These are phyloP conservation scores for Candida sp. DNA, from an alignment of 1,139 yeast genomes.

Conservation along the genomic window DNA sequence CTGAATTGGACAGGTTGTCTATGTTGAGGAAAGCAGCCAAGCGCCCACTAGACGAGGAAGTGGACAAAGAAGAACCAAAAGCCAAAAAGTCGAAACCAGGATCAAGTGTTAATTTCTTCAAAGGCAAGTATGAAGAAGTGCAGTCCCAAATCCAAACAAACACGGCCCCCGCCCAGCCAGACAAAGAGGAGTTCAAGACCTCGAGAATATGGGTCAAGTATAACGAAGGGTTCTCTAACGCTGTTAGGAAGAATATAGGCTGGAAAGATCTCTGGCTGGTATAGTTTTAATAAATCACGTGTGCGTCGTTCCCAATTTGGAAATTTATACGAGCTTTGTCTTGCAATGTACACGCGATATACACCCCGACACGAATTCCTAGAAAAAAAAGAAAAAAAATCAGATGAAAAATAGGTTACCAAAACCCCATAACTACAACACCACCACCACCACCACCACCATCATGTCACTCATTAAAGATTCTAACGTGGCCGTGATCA, in stretches of 20 bases:
- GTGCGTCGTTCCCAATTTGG: not conserved
- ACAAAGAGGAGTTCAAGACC: constrained; percentile 17
- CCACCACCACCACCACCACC: not conserved
- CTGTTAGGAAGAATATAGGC: constrained; percentile 83
- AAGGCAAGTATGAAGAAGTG: constrained; percentile 39
- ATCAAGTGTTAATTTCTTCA: constrained; percentile 44
- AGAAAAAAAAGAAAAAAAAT: not conserved
- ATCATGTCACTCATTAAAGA: constrained; percentile 22
- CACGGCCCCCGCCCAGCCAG: constrained; percentile 6
- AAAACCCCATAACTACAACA: not conserved
- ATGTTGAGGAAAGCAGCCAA: constrained; percentile 29
- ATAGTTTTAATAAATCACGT: not conserved
- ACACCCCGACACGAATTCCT: not conserved
- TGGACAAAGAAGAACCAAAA: constrained; percentile 22
- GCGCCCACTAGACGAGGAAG: constrained; percentile 26
- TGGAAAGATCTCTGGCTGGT: constrained; percentile 74
- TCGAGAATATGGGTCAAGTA: constrained; percentile 86
- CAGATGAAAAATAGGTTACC: not conserved
- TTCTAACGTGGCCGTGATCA: constrained; percentile 44
- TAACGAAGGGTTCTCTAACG: constrained; percentile 94
- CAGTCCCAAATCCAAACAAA: constrained; percentile 17
- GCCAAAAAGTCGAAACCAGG: constrained; percentile 28
- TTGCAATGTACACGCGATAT: not conserved
- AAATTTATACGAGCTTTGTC: not conserved
- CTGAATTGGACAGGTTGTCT: constrained; percentile 43